Conservation (phyloP, 1,284 basidiomycete genomes). For the Afroboletus lepidellus region DNA sequence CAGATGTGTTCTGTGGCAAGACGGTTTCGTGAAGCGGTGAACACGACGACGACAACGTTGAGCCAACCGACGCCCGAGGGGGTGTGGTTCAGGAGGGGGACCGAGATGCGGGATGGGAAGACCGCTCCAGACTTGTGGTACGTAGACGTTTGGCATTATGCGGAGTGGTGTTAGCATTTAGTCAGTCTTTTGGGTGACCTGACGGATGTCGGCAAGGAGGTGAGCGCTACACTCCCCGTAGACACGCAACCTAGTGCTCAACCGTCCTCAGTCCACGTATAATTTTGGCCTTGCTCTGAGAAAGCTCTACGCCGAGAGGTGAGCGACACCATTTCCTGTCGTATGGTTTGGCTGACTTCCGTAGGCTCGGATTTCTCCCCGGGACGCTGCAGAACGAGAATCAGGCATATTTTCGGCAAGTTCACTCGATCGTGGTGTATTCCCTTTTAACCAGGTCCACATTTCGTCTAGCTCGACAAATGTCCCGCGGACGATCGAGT, state of each 20-base stretch:
- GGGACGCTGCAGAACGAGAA: constrained; percentile 46
- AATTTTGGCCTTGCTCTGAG: constrained; percentile 63
- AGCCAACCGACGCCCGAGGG: constrained; percentile 24
- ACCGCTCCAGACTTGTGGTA: constrained; percentile 61
- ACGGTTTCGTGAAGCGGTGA: constrained; percentile 51
- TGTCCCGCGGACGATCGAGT: constrained; percentile 75
- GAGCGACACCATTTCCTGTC: constrained; percentile 12
- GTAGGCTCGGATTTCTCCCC: constrained; percentile 65
- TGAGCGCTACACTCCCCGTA: constrained; percentile 22
- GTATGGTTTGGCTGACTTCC: neutral
- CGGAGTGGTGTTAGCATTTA: neutral
- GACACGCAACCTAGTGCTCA: constrained; percentile 3
- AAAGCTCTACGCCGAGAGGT: constrained; percentile 71
- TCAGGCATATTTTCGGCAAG: constrained; percentile 63
- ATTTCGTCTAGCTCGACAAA: constrained; percentile 54
- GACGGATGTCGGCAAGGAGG: constrained; percentile 74
- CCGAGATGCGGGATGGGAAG: constrained; percentile 59
- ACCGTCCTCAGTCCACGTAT: constrained; percentile 56
- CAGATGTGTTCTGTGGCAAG: constrained; percentile 61
- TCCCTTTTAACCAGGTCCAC: neutral
- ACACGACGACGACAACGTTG: constrained; percentile 20
- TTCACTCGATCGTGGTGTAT: neutral
- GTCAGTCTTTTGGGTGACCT: constrained; percentile 73
- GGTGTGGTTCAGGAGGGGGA: constrained; percentile 42
- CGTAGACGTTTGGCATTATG: constrained; percentile 22